Percentiles rank a stretch among this genome's conserved stretches.
Evolutionary conservation across 2,329 filamentous ascomycete genomes (phyloP).

Genomic region (Phialophora macrospora): DNA sequence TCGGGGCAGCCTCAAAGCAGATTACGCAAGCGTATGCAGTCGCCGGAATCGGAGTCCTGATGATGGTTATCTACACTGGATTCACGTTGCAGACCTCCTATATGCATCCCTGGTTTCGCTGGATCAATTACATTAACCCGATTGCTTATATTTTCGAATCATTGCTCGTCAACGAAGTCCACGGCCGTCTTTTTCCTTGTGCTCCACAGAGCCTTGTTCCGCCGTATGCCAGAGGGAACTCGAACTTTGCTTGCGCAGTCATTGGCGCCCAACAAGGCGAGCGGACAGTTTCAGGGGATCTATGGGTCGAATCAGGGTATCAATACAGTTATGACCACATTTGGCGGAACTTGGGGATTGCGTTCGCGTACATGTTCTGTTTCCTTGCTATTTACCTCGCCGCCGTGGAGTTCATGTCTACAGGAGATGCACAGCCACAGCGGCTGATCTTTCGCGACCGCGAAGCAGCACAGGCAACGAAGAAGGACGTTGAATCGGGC

Average conservation of each 20-base stretch:
- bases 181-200: constrained; percentile 38
- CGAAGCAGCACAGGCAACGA: constrained; percentile 13
- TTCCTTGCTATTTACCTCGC: constrained; percentile 69
- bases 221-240: constrained; percentile 74
- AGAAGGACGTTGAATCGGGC: constrained; percentile 37
- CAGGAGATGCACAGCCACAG: constrained; percentile 67
- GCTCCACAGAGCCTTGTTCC: constrained; percentile 55
- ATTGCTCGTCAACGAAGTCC: constrained; percentile 48
- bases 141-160: constrained; percentile 50
- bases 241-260: constrained; percentile 65
- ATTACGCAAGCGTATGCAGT: constrained; percentile 65
- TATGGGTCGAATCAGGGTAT: constrained; percentile 63
- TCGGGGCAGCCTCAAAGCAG: constrained; percentile 60
- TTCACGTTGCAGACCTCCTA: constrained; percentile 53
- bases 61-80: constrained; percentile 50
- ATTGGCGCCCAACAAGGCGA: constrained; percentile 62
- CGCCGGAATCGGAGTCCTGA: constrained; percentile 48
- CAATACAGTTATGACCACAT: constrained; percentile 63
- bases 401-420: constrained; percentile 68
- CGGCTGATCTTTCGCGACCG: constrained; percentile 66
- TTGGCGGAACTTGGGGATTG: constrained; percentile 73
- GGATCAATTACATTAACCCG: constrained; percentile 50
- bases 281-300: constrained; percentile 63
- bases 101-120: constrained; percentile 59
- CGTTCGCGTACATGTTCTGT: constrained; percentile 67